These are phyloP conservation scores for Apiospora marii DNA, from an alignment of 2,329 filamentous ascomycete species.

Conservation along the genomic window DNA sequence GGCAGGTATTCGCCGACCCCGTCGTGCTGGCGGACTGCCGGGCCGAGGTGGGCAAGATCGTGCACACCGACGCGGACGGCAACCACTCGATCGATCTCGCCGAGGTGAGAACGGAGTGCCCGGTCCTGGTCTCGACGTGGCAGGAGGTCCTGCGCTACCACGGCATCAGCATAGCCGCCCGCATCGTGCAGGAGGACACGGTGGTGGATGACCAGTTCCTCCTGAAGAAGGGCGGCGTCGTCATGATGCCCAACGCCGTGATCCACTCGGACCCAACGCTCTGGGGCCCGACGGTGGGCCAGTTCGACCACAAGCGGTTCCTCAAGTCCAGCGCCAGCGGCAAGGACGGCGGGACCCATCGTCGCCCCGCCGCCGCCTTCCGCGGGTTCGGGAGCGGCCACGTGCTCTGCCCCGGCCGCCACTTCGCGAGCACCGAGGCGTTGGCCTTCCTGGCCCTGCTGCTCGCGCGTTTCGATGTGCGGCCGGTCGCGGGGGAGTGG, in stretches of 20 bases:
- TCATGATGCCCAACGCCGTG: constrained; percentile 32
- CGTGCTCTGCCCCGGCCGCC: constrained; percentile 31
- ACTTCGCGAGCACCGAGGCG: constrained; percentile 32
- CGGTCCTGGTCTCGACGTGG: constrained; percentile 32
- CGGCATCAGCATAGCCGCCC: constrained; percentile 25
- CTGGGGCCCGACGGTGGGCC: constrained; percentile 29
- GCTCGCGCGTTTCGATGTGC: constrained; percentile 30
- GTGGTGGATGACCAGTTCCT: constrained; percentile 30
- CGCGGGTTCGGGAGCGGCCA: constrained; percentile 31
- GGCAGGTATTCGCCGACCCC: constrained; percentile 27
- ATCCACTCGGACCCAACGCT: constrained; percentile 28
- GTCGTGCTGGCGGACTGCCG: constrained; percentile 27
- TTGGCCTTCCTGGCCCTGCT: constrained; percentile 31
- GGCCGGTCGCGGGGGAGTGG: constrained; percentile 29
- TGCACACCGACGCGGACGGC: too few relatives aligned
- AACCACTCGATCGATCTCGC: constrained; percentile 26
- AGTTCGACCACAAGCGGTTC: constrained; percentile 32
- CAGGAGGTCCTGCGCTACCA: constrained; percentile 33
- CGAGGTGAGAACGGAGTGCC: constrained; percentile 28
- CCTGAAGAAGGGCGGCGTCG: constrained; percentile 32
- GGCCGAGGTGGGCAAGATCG: too few relatives aligned
- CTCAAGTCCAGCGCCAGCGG: constrained; percentile 23
- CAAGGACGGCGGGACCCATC: constrained; percentile 17
- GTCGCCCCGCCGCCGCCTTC: constrained; percentile 29
- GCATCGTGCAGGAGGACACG: constrained; percentile 31